Base-by-base conservation (phyloP, 2,329 filamentous ascomycete genomes). In the Aspergillus uvarum region DNA sequence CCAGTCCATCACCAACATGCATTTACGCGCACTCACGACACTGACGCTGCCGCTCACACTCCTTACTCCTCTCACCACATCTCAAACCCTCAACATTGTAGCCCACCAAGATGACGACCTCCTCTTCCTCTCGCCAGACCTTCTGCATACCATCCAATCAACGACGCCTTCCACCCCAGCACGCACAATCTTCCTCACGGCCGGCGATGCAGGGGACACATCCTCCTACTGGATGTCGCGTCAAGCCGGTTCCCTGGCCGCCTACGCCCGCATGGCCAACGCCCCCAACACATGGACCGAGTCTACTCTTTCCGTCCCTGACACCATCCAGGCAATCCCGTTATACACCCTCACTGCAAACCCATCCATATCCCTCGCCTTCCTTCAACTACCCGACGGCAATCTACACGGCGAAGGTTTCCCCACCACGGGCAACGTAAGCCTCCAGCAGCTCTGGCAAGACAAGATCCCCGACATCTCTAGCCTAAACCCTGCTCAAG, bases 81-180 rank as follows among this genome's bases (percentile, higher is more conserved):
- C 54, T 22, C 56, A 56, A 21, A 59, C 61, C 22, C 50, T 63
- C 5, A 63, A 63, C 56, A 59, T 63, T 6, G 61, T 61, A 1
- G 59, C 61, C 5, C 61, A 63, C 44, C 59, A 57, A 29, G 61
- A 63, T 22, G 61, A 63, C 24, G 59, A 61, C 56, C 52, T 63
- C 35, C 59, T 63, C 26, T 63, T 63, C 47, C 35, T 52, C 4
- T 61, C 52, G 35, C 61, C 61, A 5, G 49, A 56, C 21, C 51
- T 63, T 5, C 48, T 54, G 5, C 49, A 61, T n/a, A 50, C 56
- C 42, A 56, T 63, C 26, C 12, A 14, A 5, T 38, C 22, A 24
- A 53, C 44, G n/a, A 47, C 24, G 19, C 32, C 16, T 14, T 53
- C 44, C 22, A 47, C 24, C 19, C 49, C 21, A 11, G 44, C 59